Evolutionary conservation across 2,329 filamentous ascomycete species (phyloP), one percentile per base, ranked within the genome.

Genomic region (Cladophialophora immunda): DNA sequence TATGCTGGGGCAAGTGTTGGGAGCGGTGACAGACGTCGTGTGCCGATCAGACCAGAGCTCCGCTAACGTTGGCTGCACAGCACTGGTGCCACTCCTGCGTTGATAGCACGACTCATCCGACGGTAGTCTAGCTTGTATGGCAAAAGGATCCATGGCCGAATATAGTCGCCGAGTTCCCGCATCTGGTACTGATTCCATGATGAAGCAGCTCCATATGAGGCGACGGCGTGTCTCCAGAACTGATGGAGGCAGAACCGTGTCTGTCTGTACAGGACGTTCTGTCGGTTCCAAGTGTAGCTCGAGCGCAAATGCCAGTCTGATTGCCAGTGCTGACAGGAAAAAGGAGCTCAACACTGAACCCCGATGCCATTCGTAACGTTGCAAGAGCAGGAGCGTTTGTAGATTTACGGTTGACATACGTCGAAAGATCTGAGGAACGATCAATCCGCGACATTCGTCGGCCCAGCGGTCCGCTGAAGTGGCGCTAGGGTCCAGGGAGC

Each of bases 181-280:
- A 47, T 47, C 41, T n/a, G 41, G 41, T 22, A 47, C 41, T 22
- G 41, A 47, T 17, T 47, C 41, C 41, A 47, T 47, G 41, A 47
- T 47, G 41, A 47, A 47, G 41, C 41, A 47, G 41, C 41, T 47
- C 41, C 41, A 47, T 47, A 47, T 47, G 17, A 47, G 22, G 41
- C 41, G 41, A 22, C 41, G 41, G 17, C 41, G 41, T 17, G 41
- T 47, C 11, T 47, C 41, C 41, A 47, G 17, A 4, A 47, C 22
- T 47, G 41, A n/a, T 47, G 41, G 17, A 17, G 41, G 41, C 17
- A 47, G 17, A 47, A 47, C 41, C 17, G 22, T 22, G 22, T 47
- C 22, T 17, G 17, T 47, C 41, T 22, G 17, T 17, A 22, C 17
- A 47, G 41, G 41, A 47, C 41, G 41, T 17, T 47, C 41, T n/a